Percentiles rank a stretch among this genome's conserved stretches.
These are phyloP conservation scores for Escallonia herrerae DNA, from an alignment of 129 eudicot genomes.

Conservation along the genomic window DNA sequence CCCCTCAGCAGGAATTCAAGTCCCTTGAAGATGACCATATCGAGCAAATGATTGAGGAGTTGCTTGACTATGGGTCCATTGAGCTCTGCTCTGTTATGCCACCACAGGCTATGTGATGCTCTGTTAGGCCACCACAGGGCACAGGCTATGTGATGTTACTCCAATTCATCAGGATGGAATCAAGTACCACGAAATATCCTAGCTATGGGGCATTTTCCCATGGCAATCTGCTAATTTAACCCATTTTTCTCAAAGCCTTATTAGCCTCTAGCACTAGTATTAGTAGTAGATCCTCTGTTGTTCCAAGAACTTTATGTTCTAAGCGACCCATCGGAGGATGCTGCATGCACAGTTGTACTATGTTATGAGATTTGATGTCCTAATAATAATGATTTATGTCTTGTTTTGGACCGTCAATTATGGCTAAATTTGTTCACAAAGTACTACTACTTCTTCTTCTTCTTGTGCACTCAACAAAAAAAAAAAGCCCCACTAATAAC, in stretches of 20 bases:
- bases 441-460: neutral
- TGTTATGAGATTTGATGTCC: neutral
- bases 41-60: constrained; percentile 81
- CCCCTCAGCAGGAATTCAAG: constrained; percentile 28
- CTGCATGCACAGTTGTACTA: neutral
- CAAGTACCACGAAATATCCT: no score
- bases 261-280: neutral
- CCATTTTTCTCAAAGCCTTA: neutral
- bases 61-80: constrained; percentile 69
- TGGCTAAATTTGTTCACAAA: constrained; percentile 21
- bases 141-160: no score
- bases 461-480: no score
- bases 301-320: neutral
- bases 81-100: constrained; percentile 43
- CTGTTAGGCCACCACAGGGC: constrained; percentile 20
- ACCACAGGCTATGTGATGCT: constrained; percentile 22
- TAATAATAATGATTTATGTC: neutral
- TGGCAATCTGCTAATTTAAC: neutral
- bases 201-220: no score
- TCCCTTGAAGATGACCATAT: constrained; percentile 66
- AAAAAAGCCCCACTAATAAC: no score
- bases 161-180: no score
- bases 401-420: constrained; percentile 20
- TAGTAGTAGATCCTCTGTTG: neutral
- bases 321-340: neutral